These are phyloP conservation scores for Noccaea caerulescens DNA, from an alignment of 345 rosid genomes.

Conservation along the genomic window DNA sequence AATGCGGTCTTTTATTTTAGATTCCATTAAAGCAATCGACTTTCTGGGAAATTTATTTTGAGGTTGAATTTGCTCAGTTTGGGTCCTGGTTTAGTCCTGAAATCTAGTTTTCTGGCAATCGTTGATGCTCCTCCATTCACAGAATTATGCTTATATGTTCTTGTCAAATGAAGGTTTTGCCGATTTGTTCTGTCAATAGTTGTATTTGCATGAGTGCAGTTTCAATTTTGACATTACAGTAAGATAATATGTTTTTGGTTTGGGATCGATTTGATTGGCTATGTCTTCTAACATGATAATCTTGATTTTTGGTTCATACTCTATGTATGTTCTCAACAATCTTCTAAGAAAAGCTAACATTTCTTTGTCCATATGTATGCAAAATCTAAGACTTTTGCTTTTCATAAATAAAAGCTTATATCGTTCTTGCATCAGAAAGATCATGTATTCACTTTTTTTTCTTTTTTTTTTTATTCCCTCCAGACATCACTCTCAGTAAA, in stretches of 20 bases:
- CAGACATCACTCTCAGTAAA: conserved; percentile 20
- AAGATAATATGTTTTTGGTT: neutral
- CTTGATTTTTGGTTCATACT: conserved; percentile 11
- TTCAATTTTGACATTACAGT: neutral
- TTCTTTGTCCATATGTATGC: neutral
- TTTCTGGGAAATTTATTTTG: neutral
- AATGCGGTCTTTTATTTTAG: conserved; percentile 9
- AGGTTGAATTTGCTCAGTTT: neutral
- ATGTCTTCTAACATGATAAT: neutral
- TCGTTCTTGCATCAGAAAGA: conserved; percentile 11
- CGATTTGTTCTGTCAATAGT: neutral
- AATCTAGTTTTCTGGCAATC: conserved; percentile 12
- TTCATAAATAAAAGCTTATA: neutral
- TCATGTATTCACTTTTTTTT: neutral
- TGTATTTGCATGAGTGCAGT: conserved; percentile 4
- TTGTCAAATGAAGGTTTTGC: conserved; percentile 5
- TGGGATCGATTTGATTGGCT: neutral
- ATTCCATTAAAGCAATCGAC: conserved; percentile 4
- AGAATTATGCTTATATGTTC: neutral
- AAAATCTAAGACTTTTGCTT: conserved; percentile 2
- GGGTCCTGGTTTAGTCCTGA: neutral
- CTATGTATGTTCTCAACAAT: neutral
- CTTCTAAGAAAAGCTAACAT: neutral
- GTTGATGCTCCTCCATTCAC: neutral
- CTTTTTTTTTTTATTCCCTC: neutral